Base-by-base conservation (phyloP, 2,329 filamentous ascomycete species). In the Botrytis fragariae region DNA sequence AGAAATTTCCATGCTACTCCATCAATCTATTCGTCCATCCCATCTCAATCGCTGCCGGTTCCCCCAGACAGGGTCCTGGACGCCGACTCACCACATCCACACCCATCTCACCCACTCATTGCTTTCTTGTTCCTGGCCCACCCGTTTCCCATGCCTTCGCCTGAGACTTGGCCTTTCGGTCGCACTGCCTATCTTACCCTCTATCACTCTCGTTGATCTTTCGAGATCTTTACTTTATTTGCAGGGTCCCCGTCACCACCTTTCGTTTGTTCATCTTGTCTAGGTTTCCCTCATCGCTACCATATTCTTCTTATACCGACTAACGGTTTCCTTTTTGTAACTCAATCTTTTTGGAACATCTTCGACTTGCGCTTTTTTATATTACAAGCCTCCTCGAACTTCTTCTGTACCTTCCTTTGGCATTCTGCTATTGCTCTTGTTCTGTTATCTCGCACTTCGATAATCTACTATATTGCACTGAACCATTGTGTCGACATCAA, bases 331-430 rank as follows among this genome's bases (percentile, higher is more conserved):
- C 77, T 75, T 80, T 80, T 77, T 80, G 75, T 78, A 77, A 73
- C 76, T 80, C 78, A 76, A 77, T 78, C 77, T 60, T 77, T 78
- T 80, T 77, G 79, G 79, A 80, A 77, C 74, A 77, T 74, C 75
- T 78, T 81, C 78, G 79, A 78, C 74, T 77, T 79, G 79, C 79
- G 79, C 79, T 77, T 77, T 77, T 76, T 73, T 73, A 76, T 75
- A 72, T 77, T 37, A 63, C n/a, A 76, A 77, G 77, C 78, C 79
- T 75, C 73, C 76, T 81, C 79, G 79, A 78, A 74, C 75, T 76
- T 79, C 76, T 79, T 80, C 79, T 75, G 77, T 79, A 79, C 80
- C 77, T 79, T 81, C 80, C 71, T 81, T 81, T 80, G 76, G 79
- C 77, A 81, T 75, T 74, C 76, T 78, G 77, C 76, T 80, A 75